phyloP scores from a whole-genome alignment of 2,329 filamentous ascomycete species.

The Fusarium papillatum region DNA sequence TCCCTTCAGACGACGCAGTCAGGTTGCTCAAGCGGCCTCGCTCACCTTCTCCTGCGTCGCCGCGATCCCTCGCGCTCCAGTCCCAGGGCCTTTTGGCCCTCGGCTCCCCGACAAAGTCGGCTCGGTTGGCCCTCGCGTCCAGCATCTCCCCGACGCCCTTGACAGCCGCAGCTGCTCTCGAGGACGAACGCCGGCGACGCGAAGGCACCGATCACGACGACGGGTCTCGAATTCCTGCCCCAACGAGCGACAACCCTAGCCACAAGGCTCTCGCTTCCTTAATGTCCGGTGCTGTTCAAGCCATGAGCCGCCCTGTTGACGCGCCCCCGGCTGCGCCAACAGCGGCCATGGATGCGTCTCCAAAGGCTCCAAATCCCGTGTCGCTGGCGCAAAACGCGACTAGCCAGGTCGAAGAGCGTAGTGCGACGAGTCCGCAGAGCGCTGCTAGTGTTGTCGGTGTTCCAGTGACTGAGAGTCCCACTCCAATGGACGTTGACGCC shows the following conservation, averaged over 20 bases:
- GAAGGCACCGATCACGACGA: conserved; percentile 56
- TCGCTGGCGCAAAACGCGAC: conserved; percentile 50
- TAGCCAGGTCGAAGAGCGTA: conserved; percentile 52
- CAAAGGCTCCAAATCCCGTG: conserved; percentile 51
- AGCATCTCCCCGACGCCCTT: conserved; percentile 61
- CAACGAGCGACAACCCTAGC: conserved; percentile 66
- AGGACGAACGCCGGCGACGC: conserved; percentile 64
- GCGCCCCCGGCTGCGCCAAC: conserved; percentile 60
- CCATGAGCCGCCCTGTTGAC: conserved; percentile 70
- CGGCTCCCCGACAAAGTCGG: conserved; percentile 67
- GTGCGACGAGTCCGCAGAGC: conserved; percentile 60
- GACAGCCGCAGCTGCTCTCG: conserved; percentile 67
- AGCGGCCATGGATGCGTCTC: conserved; percentile 57
- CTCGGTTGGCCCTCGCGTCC: conserved; percentile 61
- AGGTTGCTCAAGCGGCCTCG: conserved; percentile 60
- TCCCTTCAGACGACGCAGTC: conserved; percentile 54
- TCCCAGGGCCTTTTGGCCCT: conserved; percentile 52
- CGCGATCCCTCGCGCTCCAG: conserved; percentile 46
- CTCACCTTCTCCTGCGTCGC: conserved; percentile 60
- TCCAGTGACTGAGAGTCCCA: conserved; percentile 64
- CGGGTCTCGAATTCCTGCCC: conserved; percentile 54
- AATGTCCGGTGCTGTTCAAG: conserved; percentile 64
- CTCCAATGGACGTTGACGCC: conserved; percentile 67
- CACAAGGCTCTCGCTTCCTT: conserved; percentile 67
- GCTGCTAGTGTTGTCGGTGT: conserved; percentile 57